Percentiles rank a stretch among this genome's conserved stretches.
phyloP scores from a whole-genome alignment of 495 filamentous ascomycete genomes.

The Penicillium manginii region DNA sequence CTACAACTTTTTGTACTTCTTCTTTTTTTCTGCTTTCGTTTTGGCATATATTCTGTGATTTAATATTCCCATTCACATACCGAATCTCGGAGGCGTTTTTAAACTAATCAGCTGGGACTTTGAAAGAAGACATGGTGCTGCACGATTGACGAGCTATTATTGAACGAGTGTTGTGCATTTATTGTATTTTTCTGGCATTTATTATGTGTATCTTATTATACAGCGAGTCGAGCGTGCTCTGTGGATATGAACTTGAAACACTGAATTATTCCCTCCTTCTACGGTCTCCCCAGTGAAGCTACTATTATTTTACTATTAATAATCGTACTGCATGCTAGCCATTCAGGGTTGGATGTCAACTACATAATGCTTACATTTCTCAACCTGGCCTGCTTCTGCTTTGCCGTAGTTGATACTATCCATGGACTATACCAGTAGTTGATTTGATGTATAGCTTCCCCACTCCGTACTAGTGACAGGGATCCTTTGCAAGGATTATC shows the following conservation, averaged over 20 bases:
- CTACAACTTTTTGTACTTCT: conserved; percentile 4
- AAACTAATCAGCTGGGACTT: conserved; percentile 9
- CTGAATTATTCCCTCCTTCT: too few species aligned
- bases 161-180: conserved; percentile 10
- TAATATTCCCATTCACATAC: conserved; percentile 28
- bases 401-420: too few species aligned
- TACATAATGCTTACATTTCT: too few species aligned
- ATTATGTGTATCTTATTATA: neutral
- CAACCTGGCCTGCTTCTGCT: too few species aligned
- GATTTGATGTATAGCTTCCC: conserved; percentile 8
- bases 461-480: conserved; percentile 15
- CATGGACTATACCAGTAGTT: neutral
- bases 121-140: conserved; percentile 8
- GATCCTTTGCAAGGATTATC: conserved; percentile 2
- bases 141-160: conserved; percentile 19
- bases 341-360: too few species aligned
- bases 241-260: neutral
- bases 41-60: conserved; percentile 20
- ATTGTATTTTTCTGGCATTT: neutral
- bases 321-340: too few species aligned
- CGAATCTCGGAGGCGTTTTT: conserved; percentile 15
- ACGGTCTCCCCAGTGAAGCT: too few species aligned
- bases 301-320: too few species aligned
- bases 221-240: neutral
- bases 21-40: neutral